Evolutionary conservation across 148 eudicot species (phyloP).

Genomic region (Rheum nobile): DNA sequence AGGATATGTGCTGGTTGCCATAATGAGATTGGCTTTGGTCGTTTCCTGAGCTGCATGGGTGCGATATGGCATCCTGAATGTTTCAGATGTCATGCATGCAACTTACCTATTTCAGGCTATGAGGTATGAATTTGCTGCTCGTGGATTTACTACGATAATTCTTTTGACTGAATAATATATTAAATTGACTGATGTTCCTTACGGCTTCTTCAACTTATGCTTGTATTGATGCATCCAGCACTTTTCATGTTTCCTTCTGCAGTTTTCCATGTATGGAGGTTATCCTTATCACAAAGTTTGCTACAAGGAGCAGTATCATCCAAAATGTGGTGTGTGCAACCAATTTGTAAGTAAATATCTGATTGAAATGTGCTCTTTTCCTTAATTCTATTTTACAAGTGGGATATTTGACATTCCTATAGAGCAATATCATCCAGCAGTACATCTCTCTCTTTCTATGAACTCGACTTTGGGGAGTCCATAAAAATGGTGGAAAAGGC

Average conservation of each 20-base stretch:
- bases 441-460: not conserved
- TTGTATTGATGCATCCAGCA: not conserved
- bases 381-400: not conserved
- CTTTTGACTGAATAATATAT: not conserved
- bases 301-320: slow-evolving; percentile 82
- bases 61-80: slow-evolving; percentile 90
- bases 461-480: not conserved
- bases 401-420: not conserved
- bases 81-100: slow-evolving; percentile 68
- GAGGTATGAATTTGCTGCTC: slow-evolving; percentile 30
- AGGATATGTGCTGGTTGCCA: slow-evolving; percentile 84
- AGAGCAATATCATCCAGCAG: not conserved
- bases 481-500: not conserved
- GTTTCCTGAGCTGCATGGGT: slow-evolving; percentile 72
- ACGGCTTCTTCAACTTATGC: not conserved
- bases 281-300: slow-evolving; percentile 71
- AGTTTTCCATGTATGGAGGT: slow-evolving; percentile 76
- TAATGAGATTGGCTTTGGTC: slow-evolving; percentile 62
- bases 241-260: not conserved
- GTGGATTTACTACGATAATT: not conserved
- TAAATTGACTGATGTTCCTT: not conserved
- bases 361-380: not conserved
- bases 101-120: slow-evolving; percentile 60
- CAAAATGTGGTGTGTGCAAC: slow-evolving; percentile 74
- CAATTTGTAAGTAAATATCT: slow-evolving; percentile 51